Evolutionary conservation across 805 yeast genomes (phyloP).

Genomic region (Monosporozyma solicola): DNA sequence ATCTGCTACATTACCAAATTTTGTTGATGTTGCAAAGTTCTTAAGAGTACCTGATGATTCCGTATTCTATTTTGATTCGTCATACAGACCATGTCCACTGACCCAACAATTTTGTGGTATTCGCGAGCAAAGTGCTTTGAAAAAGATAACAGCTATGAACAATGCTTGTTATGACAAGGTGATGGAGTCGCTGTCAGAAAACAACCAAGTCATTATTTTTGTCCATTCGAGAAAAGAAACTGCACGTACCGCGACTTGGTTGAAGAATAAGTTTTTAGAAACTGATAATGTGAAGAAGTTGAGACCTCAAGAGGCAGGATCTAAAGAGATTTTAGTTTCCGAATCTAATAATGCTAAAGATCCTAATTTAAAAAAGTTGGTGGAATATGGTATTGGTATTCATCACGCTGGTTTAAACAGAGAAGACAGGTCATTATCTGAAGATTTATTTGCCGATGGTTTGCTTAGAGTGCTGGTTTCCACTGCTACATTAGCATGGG

Average conservation of each 20-base stretch:
- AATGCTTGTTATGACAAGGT: constrained; percentile 83
- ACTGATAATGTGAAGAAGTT: constrained; percentile 41
- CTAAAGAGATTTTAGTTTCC: constrained; percentile 50
- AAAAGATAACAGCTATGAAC: constrained; percentile 73
- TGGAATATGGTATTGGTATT: constrained; percentile 71
- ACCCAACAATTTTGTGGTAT: constrained; percentile 84
- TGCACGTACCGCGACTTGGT: constrained; percentile 66
- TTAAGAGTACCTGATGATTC: constrained; percentile 58
- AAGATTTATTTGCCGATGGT: constrained; percentile 84
- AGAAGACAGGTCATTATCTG: constrained; percentile 66
- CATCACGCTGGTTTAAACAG: constrained; percentile 86
- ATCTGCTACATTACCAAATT: constrained; percentile 91
- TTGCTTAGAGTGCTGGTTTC: constrained; percentile 75
- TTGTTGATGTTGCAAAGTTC: constrained; percentile 75
- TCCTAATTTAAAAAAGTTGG: constrained; percentile 45
- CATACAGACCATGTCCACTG: constrained; percentile 86
- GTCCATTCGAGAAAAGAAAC: constrained; percentile 95
- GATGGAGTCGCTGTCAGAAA: constrained; percentile 48
- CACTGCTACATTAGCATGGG: constrained; percentile 95
- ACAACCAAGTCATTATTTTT: constrained; percentile 77
- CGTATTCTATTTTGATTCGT: constrained; percentile 70
- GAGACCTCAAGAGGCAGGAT: constrained; percentile 42
- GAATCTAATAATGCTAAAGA: constrained; percentile 54
- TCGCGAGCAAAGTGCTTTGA: constrained; percentile 72
- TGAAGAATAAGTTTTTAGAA: constrained; percentile 53